Base-by-base conservation (phyloP, 2,329 filamentous ascomycete species). In the Apiospora pterosperma region DNA sequence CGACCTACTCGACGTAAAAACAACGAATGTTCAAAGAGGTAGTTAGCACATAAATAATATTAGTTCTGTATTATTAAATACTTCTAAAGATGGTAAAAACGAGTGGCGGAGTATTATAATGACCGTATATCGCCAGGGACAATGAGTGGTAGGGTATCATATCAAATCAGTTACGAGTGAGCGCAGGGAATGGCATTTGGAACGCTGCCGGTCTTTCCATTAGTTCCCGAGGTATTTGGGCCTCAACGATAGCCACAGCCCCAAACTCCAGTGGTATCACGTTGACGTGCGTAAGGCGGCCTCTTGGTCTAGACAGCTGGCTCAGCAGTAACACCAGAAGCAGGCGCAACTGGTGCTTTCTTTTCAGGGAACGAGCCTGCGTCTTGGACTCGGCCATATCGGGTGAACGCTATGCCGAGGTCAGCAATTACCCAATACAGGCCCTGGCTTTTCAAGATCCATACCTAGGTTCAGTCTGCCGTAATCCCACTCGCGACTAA, bases 401-500 rank as follows among this genome's bases (percentile, higher is more conserved):
- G 84, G 25, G 83, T 86, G 68, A 87, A 86, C 65, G 71, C 71
- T 70, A 44, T 19, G 14, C 12, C n/a, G 21, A 38, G 21, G 34
- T 60, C n/a, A 36, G 36, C 5, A 19, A 5, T 7, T 21, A 41
- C 10, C 34, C 4, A 58, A 6, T 7, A 5, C 6, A 39, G 36
- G 25, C 4, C 8, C 48, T 34, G 38, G 5, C 5, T n/a, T 25
- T 41, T 12, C 10, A n/a, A 10, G 19, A 41, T 16, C 58, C 67
- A 63, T 66, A 72, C 70, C 71, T 44, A 87, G 71, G 73, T 84
- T 84, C 65, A 87, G 74, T 38, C 74, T 72, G 66, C 75, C 75
- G 66, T 84, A 86, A 72, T 87, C 84, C 83, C 85, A 86, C 25
- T 72, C 74, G 66, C 78, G 75, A 12, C 82, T 76, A 6, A 85